Base-by-base conservation (phyloP, 805 yeast genomes). In the Spathaspora girioi region DNA sequence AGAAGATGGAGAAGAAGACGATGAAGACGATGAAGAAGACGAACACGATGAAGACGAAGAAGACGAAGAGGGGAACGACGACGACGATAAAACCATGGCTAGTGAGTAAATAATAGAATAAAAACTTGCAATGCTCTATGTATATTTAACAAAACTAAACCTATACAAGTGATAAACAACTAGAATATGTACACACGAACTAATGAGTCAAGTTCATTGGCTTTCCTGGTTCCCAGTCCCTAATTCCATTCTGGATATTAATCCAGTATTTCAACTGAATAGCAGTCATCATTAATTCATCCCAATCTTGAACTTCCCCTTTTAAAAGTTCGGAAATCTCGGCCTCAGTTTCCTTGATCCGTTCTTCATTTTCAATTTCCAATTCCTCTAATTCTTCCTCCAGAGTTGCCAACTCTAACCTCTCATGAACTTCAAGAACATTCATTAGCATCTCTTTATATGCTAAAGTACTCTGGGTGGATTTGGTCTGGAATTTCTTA, bases 351-450 rank as follows among this genome's bases (percentile, higher is more conserved):
- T 66, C 66, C 1, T 65, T 59, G 26, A 90, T 80, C 38, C 92
- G 75, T 17, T 55, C 64, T 32, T 82, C 77, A 58, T 90, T 91
- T 51, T 82, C 86, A 9, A 55, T 60, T 29, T 77, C 74, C 41
- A 90, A 61, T 0, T 59, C 66, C 1, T 68, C 77, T 31, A 89
- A 72, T 46, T 89, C 96, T 2, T 75, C 69, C 47, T 81, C 86
- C 48, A 68, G 69, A 1, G 73, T 70, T 5, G 89, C 84, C 56
- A 82, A 82, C 54, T 89, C 96, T 51, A 92, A 70, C 42, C 81
- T 79, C 66, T 93, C 99, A 64, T 92, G 94, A 4, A 89, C 82
- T 56, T 90, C 96, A 68, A 93, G 73, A 19, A 93, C 87, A 43
- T 82, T 81, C 85, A 89, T 80, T 41, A 93, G 69, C 61, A 89